Base-by-base conservation (phyloP, 148 eudicot species). In the Rhododendron kiyosumense region DNA sequence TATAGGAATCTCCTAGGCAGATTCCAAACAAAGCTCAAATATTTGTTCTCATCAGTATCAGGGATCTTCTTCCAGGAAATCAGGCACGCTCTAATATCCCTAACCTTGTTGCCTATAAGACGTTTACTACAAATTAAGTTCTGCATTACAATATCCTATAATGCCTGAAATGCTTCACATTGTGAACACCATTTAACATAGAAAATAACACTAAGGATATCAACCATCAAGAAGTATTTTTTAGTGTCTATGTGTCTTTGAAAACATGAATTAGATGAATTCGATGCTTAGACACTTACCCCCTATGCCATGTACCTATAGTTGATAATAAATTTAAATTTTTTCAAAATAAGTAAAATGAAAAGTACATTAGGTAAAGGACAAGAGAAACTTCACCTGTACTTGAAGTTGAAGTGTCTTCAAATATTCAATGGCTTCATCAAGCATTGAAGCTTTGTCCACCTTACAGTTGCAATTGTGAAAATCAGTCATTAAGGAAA, bases 391-490 rank as follows among this genome's bases (percentile, higher is more conserved):
- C 63, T 82, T 89, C 88, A 95, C 99, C 96, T 97, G 99, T 82
- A 95, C 92, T 89, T 97, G 99, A 87, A 95, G 92, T 86, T 97
- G 98, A 88, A 97, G 99, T 43, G 98, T 94, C 92, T 97, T 97
- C 88, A 97, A 86, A 90, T 97, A 97, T 84, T 97, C 98, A 86
- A 95, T 97, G 86, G 99, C 99, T 90, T 97, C 99, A 84, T 97
- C 99, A 84, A 97, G 98, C 99, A 97, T 95, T 81, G 99, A 97
- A 81, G 98, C 98, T 92, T 97, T 97, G 88, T 97, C 99, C 75
- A 90, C 99, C 99, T 97, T 83, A 71, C 22, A 57, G 57, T 41
- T 54, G 51, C 26, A 83, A 77, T 75, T 18, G 13, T 59, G 80
- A 30, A 79, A 30, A 61, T 88, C 45, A 85, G 52, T 34, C 84